These are phyloP conservation scores for Jacaranda mimosifolia DNA, from an alignment of 257 asterid genomes.

Conservation along the genomic window DNA sequence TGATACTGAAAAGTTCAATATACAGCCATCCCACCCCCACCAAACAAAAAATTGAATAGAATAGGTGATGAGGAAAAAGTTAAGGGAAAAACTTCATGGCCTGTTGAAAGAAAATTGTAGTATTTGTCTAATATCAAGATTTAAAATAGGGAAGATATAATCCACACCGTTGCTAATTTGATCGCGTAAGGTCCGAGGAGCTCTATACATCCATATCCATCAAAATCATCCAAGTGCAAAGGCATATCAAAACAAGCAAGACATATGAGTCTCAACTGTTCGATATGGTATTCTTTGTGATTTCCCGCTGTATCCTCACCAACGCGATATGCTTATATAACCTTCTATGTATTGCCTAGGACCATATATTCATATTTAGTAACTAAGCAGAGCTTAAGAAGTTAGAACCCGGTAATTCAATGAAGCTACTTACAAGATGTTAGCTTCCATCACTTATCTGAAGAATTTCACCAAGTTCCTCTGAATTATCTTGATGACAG, in stretches of 20 bases:
- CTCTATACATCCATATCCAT: constrained; percentile 34
- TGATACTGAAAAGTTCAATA: constrained; percentile 32
- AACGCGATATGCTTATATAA: not conserved
- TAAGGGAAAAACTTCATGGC: constrained; percentile 15
- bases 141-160: constrained; percentile 29
- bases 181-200: constrained; percentile 28
- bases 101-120: constrained; percentile 30
- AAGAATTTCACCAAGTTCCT: constrained; percentile 55
- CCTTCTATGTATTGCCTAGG: not conserved
- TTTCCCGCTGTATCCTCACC: constrained; percentile 21
- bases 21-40: not conserved
- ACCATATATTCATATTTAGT: not conserved
- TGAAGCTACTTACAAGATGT: constrained; percentile 47
- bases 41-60: constrained; percentile 19
- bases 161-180: constrained; percentile 1
- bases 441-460: constrained; percentile 48
- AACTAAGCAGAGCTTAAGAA: constrained; percentile 17
- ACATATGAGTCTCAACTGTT: constrained; percentile 25
- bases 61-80: constrained; percentile 16
- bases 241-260: constrained; percentile 27
- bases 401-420: constrained; percentile 18
- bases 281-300: constrained; percentile 15
- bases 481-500: constrained; percentile 78
- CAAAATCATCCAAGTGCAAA: constrained; percentile 32
- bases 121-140: constrained; percentile 19